phyloP scores from a whole-genome alignment of 2,329 filamentous ascomycete genomes.

The Trichoderma semiorbis region DNA sequence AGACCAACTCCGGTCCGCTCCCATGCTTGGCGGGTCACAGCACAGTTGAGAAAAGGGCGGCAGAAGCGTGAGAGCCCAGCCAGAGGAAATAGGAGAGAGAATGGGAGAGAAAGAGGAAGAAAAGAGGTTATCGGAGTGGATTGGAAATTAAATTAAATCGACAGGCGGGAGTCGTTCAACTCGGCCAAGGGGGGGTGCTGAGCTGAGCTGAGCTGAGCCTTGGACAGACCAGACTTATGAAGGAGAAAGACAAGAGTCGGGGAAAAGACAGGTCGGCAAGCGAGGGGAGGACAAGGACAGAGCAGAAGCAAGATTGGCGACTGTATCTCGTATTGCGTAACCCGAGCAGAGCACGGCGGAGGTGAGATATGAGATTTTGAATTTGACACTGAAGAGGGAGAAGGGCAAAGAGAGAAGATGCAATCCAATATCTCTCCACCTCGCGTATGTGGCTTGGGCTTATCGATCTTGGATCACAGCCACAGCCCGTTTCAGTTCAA shows the following conservation, averaged over 20 bases:
- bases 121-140: neutral
- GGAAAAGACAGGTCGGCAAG: neutral
- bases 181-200: neutral
- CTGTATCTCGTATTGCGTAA: constrained; percentile 14
- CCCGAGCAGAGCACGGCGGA: neutral
- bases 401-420: neutral
- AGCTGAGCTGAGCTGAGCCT: neutral
- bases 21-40: constrained; percentile 18
- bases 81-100: neutral
- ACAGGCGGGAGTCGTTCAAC: neutral
- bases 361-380: neutral
- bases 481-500: neutral
- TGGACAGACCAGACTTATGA: neutral
- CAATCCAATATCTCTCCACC: neutral
- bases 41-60: neutral
- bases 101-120: neutral
- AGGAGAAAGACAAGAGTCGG: neutral
- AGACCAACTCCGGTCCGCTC: constrained; percentile 17
- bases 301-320: neutral
- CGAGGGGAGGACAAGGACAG: constrained; percentile 2
- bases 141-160: neutral
- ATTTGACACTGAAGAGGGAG: neutral
- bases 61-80: neutral
- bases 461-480: neutral
- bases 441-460: neutral